A percentile compares a stretch with the other conserved stretches of the same genome.
Conservation (phyloP, 768 basidiomycete genomes). For the Boletus bicolor region DNA sequence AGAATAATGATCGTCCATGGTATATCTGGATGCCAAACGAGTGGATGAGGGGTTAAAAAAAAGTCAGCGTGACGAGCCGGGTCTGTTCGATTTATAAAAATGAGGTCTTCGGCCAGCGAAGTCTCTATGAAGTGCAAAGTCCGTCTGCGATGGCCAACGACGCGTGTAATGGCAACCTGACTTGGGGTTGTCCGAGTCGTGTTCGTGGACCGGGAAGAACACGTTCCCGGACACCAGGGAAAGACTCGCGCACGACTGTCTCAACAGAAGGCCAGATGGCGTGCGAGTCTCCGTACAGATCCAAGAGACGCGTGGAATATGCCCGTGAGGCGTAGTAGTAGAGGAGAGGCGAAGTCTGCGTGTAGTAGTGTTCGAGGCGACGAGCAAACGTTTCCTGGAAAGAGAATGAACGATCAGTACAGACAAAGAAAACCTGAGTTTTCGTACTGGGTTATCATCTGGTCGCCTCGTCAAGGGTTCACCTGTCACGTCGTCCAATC, state of each 20-base stretch:
- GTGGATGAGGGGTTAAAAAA: neutral
- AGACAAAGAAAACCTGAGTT: neutral
- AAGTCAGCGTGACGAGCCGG: neutral
- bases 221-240: constrained; percentile 55
- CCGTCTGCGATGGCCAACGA: constrained; percentile 10
- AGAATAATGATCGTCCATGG: constrained; percentile 1
- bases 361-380: constrained; percentile 73
- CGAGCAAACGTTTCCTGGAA: constrained; percentile 71
- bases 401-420: constrained; percentile 7
- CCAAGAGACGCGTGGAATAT: constrained; percentile 46
- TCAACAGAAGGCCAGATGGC: constrained; percentile 85
- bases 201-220: constrained; percentile 20
- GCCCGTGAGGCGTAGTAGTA: constrained; percentile 56
- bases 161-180: constrained; percentile 13
- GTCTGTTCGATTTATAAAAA: neutral
- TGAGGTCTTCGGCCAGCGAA: neutral
- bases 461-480: constrained; percentile 78
- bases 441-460: constrained; percentile 80
- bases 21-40: constrained; percentile 13
- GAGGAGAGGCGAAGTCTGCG: constrained; percentile 74
- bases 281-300: constrained; percentile 67
- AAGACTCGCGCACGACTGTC: constrained; percentile 46
- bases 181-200: constrained; percentile 18
- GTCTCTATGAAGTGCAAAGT: constrained; percentile 8
- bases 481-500: constrained; percentile 81